Percentiles rank a stretch among this genome's conserved stretches.
Conservation (phyloP, 306 rosid species). For the Quillaja saponaria region DNA sequence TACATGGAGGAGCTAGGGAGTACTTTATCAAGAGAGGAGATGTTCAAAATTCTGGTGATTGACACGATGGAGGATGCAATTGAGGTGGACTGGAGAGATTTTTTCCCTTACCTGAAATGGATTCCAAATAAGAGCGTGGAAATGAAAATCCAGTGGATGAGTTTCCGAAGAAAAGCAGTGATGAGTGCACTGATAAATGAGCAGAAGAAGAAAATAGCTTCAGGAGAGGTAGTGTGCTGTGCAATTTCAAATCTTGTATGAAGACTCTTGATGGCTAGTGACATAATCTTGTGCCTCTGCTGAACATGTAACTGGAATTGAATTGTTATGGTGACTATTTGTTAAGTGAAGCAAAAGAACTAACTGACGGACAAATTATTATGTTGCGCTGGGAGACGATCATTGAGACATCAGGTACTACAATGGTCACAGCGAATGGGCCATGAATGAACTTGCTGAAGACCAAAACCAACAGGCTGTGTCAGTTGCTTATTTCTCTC, state of each 20-base stretch:
- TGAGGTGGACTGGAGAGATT: conserved; percentile 97
- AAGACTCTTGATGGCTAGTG: background rate
- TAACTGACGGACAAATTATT: conserved; percentile 41
- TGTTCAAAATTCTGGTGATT: conserved; percentile 61
- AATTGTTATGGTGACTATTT: conserved; percentile 47
- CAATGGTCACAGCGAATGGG: conserved; percentile 58
- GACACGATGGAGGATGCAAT: conserved; percentile 90
- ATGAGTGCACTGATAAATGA: conserved; percentile 64
- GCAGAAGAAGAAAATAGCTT: conserved; percentile 64
- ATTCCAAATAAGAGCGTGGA: conserved; percentile 72
- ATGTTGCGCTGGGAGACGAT: conserved; percentile 55
- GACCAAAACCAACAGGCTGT: conserved; percentile 42
- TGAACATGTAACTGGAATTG: conserved; percentile 35
- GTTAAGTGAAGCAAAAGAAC: conserved; percentile 46
- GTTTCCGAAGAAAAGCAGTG: conserved; percentile 42
- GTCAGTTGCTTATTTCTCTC: background rate
- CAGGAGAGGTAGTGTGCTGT: conserved; percentile 58
- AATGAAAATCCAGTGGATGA: conserved; percentile 43
- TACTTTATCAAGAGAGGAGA: conserved; percentile 50
- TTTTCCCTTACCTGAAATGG: conserved; percentile 93
- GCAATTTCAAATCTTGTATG: background rate
- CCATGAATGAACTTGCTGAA: conserved; percentile 54
- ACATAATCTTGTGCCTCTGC: too few species aligned
- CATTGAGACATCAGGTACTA: conserved; percentile 56
- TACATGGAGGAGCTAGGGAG: conserved; percentile 65